Evolutionary conservation across 495 filamentous ascomycete species (phyloP).

Genomic region (Beverwykella pulmonaria): DNA sequence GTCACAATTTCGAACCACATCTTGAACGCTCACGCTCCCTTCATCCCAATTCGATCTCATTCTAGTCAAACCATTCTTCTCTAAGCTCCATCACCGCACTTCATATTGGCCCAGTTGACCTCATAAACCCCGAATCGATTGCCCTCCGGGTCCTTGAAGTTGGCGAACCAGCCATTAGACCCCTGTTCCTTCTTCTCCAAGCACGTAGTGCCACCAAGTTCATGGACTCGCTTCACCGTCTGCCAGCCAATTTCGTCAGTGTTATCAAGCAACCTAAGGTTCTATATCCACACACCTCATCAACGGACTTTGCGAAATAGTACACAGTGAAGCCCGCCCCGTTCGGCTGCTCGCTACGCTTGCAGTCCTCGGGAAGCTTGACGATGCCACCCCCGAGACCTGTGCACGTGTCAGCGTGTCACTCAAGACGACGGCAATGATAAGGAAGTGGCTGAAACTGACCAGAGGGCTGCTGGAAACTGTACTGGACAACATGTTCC

Average conservation of each 20-base stretch:
- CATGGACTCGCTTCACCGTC: conserved; percentile 20
- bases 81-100: background rate
- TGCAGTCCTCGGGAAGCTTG: conserved; percentile 23
- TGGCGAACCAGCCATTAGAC: conserved; percentile 31
- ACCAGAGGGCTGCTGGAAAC: conserved; percentile 25
- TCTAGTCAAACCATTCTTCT: background rate
- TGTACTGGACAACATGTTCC: conserved; percentile 4
- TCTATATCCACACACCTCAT: conserved; percentile 18
- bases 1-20: too few species aligned
- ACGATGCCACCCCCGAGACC: conserved; percentile 32
- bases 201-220: conserved; percentile 20
- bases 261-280: background rate
- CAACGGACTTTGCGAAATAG: conserved; percentile 26
- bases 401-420: background rate
- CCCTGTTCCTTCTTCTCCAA: conserved; percentile 21
- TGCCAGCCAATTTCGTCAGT: background rate
- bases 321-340: conserved; percentile 29
- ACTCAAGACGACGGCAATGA: too few species aligned
- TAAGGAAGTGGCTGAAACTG: background rate
- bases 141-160: conserved; percentile 32
- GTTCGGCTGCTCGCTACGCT: conserved; percentile 18
- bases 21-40: background rate
- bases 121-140: conserved; percentile 35
- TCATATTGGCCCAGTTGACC: background rate
- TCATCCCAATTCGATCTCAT: background rate